phyloP scores from a whole-genome alignment of 1,139 yeast species.

The Yamadazyma kanchanaburiensis region DNA sequence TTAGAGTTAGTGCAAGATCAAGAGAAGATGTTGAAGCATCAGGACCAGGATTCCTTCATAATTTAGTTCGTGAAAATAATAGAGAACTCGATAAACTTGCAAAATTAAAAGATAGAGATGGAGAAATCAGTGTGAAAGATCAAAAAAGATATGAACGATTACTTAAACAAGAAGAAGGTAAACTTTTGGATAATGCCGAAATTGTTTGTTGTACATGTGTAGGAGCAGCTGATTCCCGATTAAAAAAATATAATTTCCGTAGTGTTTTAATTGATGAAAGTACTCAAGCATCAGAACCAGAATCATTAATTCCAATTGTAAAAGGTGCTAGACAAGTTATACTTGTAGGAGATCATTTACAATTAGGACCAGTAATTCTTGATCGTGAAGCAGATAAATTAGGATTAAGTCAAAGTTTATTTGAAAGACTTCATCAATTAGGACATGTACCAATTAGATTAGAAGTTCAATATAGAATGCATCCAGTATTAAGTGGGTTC shows the following conservation, averaged over 20 bases:
- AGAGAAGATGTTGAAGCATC: slow-evolving; percentile 78
- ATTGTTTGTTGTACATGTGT: slow-evolving; percentile 91
- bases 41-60: slow-evolving; percentile 53
- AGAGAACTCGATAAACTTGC: slow-evolving; percentile 59
- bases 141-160: slow-evolving; percentile 28
- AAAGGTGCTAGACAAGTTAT: slow-evolving; percentile 88
- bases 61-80: slow-evolving; percentile 44
- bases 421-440: slow-evolving; percentile 79
- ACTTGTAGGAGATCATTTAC: slow-evolving; percentile 93
- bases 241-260: slow-evolving; percentile 55
- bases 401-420: slow-evolving; percentile 79
- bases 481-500: slow-evolving; percentile 82
- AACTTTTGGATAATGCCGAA: slow-evolving; percentile 57
- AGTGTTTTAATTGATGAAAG: slow-evolving; percentile 88
- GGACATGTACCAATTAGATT: slow-evolving; percentile 85
- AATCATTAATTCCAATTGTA: slow-evolving; percentile 81
- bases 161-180: slow-evolving; percentile 36
- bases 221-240: slow-evolving; percentile 79
- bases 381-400: slow-evolving; percentile 81
- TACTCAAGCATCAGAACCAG: slow-evolving; percentile 94
- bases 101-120: slow-evolving; percentile 59
- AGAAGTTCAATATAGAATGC: slow-evolving; percentile 95
- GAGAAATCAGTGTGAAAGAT: slow-evolving; percentile 64
- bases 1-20: slow-evolving; percentile 70
- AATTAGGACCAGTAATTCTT: slow-evolving; percentile 85